A percentile compares a stretch with the other conserved stretches of the same genome.
phyloP scores from a whole-genome alignment of 768 basidiomycete genomes.

The Suillus subaureus region DNA sequence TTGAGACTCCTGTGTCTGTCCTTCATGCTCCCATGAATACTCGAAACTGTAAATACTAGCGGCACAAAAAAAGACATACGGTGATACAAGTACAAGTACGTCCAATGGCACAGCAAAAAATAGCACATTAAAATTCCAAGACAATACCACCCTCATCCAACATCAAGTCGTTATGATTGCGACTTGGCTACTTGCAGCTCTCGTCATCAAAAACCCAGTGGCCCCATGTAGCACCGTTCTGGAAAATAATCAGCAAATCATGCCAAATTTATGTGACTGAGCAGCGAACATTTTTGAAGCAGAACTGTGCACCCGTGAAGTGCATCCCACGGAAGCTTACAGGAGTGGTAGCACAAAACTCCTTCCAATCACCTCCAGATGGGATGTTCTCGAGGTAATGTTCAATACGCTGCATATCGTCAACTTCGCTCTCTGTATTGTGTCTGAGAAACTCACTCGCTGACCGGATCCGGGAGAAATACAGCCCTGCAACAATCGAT shows the following conservation, averaged over 20 bases:
- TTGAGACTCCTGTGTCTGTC: no score
- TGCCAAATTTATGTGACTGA: background rate
- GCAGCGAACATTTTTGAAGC: conserved; percentile 23
- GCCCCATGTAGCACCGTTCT: conserved; percentile 25
- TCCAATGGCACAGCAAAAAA: no score
- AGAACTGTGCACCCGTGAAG: conserved; percentile 26
- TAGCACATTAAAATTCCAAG: background rate
- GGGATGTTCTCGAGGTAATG: conserved; percentile 33
- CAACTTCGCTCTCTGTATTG: background rate
- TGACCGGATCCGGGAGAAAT: conserved; percentile 2
- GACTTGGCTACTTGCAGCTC: conserved; percentile 13
- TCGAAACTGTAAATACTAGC: no score
- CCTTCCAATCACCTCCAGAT: conserved; percentile 28
- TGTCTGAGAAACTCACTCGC: conserved; percentile 4
- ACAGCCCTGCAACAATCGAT: conserved; percentile 6
- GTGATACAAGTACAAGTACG: no score
- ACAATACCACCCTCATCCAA: background rate
- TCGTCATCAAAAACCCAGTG: conserved; percentile 28
- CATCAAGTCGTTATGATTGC: background rate
- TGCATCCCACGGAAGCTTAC: conserved; percentile 26
- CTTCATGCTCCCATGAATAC: no score
- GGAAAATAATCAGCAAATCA: background rate
- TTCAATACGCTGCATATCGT: conserved; percentile 27
- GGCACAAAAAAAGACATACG: no score
- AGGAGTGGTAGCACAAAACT: conserved; percentile 37